phyloP scores from a whole-genome alignment of 352 stramenopile genomes.

The Phytophthora melonis region DNA sequence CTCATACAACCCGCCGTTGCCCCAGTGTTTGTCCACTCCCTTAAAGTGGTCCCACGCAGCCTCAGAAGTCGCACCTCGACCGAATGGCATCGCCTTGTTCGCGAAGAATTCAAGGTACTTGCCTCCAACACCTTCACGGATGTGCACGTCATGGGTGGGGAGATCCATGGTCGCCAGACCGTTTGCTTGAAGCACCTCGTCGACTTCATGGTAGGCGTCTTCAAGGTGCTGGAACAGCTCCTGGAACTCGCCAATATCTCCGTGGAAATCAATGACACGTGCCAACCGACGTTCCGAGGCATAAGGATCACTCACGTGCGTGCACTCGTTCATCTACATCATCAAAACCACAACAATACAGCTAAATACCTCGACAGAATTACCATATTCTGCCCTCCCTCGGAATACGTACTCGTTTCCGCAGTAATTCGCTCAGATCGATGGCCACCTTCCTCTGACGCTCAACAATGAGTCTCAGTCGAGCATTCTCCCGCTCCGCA shows the following conservation, averaged over 20 bases:
- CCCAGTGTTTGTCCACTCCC: slow-evolving; percentile 35
- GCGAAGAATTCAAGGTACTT: slow-evolving; percentile 49
- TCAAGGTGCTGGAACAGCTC: slow-evolving; percentile 41
- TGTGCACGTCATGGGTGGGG: slow-evolving; percentile 34
- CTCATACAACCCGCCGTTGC: slow-evolving; percentile 39
- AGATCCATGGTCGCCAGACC: slow-evolving; percentile 43
- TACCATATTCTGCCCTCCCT: background rate
- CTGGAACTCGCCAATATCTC: slow-evolving; percentile 40
- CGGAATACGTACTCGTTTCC: slow-evolving; percentile 17
- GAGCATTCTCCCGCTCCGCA: slow-evolving; percentile 50
- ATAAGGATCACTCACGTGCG: slow-evolving; percentile 23
- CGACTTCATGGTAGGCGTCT: slow-evolving; percentile 37
- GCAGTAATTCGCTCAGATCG: slow-evolving; percentile 34
- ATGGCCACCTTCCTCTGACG: slow-evolving; percentile 37
- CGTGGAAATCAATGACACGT: slow-evolving; percentile 36
- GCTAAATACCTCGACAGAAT: background rate
- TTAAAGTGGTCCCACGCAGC: slow-evolving; percentile 45
- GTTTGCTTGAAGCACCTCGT: slow-evolving; percentile 36
- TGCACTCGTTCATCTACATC: slow-evolving; percentile 37
- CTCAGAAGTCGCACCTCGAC: slow-evolving; percentile 26
- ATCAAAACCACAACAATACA: background rate
- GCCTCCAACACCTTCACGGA: slow-evolving; percentile 40
- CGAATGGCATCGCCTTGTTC: slow-evolving; percentile 44
- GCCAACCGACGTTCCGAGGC: slow-evolving; percentile 29
- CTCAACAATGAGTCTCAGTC: slow-evolving; percentile 54